Conservation (phyloP, 768 basidiomycete species). For the Lactifluus echinatus region DNA sequence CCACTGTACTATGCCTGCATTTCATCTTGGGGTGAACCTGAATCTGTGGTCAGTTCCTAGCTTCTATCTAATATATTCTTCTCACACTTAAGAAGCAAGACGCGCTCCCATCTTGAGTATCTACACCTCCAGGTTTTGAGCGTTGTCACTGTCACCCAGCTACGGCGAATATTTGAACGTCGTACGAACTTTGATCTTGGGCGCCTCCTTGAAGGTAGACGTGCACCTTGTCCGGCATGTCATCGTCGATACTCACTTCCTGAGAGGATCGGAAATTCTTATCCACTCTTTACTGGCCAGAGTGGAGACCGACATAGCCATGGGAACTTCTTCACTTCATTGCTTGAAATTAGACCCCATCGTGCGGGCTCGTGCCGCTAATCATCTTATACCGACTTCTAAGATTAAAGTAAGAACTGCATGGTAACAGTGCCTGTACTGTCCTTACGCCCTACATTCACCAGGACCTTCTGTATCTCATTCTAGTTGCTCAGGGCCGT, state of each 20-base stretch:
- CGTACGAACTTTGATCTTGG: slow-evolving; percentile 88
- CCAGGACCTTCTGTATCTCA: slow-evolving; percentile 85
- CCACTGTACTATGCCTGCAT: slow-evolving; percentile 90
- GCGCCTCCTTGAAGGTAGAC: slow-evolving; percentile 52
- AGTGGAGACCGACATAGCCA: slow-evolving; percentile 72
- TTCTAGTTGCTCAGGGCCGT: slow-evolving; percentile 69
- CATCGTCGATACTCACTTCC: background rate
- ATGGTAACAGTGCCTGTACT: background rate
- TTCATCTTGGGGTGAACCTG: slow-evolving; percentile 92
- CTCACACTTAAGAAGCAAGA: slow-evolving; percentile 60
- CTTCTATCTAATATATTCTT: slow-evolving; percentile 11
- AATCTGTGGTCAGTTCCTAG: slow-evolving; percentile 69
- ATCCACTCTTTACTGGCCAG: slow-evolving; percentile 61
- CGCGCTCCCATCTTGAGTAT: slow-evolving; percentile 89
- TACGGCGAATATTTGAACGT: slow-evolving; percentile 78
- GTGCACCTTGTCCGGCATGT: background rate
- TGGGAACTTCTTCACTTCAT: slow-evolving; percentile 71
- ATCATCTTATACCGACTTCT: slow-evolving; percentile 66
- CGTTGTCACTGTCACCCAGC: slow-evolving; percentile 77
- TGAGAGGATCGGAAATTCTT: slow-evolving; percentile 72
- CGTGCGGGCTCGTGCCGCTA: slow-evolving; percentile 68
- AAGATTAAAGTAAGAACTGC: slow-evolving; percentile 60
- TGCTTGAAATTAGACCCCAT: slow-evolving; percentile 67
- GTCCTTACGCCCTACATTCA: background rate
- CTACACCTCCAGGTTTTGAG: slow-evolving; percentile 89